Percentiles rank a stretch among this genome's conserved stretches.
Conservation (phyloP, 345 rosid genomes). For the Populus davidiana region DNA sequence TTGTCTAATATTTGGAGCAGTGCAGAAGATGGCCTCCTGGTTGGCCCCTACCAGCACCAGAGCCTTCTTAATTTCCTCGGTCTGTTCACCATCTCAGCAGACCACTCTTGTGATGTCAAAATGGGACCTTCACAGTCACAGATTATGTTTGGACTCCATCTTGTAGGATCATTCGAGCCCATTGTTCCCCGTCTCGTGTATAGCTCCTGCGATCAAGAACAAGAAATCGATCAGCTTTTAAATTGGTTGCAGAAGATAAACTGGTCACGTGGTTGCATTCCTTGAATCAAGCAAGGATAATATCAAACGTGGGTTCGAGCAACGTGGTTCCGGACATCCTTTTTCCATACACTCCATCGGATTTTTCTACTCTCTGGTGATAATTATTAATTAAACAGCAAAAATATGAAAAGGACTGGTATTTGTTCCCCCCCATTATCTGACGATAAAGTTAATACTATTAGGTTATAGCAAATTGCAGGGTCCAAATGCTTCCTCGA, state of each 20-base stretch:
- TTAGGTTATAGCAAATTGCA: too few relatives aligned
- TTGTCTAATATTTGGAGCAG: neutral
- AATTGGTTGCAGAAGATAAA: neutral
- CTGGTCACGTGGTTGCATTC: neutral
- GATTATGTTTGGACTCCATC: neutral
- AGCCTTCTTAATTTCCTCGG: neutral
- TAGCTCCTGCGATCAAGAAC: neutral
- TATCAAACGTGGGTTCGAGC: neutral
- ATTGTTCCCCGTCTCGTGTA: neutral
- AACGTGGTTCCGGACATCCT: neutral
- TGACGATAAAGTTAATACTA: neutral
- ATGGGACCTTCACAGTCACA: neutral
- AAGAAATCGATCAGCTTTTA: neutral
- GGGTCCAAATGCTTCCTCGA: neutral
- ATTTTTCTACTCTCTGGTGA: neutral
- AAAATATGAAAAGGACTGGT: neutral
- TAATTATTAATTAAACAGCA: neutral
- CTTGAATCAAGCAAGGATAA: neutral
- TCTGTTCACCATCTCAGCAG: neutral
- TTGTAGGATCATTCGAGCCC: neutral
- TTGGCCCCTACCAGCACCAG: neutral
- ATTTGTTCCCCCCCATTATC: neutral
- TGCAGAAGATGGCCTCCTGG: neutral
- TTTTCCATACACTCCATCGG: neutral
- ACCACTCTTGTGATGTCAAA: neutral